These are phyloP conservation scores for Fusarium sp. DNA, from an alignment of 2,329 filamentous ascomycete species.

Conservation along the genomic window DNA sequence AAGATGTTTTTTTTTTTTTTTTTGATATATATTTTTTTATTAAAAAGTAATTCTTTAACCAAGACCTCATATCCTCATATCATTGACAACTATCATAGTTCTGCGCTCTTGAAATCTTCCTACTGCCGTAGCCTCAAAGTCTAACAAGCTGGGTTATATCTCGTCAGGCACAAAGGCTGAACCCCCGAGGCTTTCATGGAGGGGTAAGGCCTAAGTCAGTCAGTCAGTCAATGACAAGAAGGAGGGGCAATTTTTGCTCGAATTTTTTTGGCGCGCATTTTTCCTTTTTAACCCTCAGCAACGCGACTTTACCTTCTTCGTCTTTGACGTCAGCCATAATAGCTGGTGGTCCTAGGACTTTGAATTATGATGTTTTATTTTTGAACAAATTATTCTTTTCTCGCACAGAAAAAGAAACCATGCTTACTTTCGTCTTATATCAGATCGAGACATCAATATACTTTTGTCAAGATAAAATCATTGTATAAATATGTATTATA, in stretches of 20 bases:
- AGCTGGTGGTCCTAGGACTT: no score
- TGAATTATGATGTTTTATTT: neutral
- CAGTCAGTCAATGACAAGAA: neutral
- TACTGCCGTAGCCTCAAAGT: neutral
- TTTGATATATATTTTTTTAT: no score
- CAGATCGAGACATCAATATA: no score
- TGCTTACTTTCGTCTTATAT: no score
- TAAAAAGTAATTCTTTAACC: no score
- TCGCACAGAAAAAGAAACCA: no score
- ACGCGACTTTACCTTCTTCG: neutral
- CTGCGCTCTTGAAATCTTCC: neutral
- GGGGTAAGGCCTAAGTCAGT: slow-evolving; percentile 15
- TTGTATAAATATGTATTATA: no score
- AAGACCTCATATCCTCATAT: neutral
- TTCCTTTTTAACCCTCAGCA: neutral
- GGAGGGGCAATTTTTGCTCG: slow-evolving; percentile 27
- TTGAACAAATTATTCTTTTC: no score
- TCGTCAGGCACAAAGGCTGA: slow-evolving; percentile 29
- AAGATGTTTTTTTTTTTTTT: neutral
- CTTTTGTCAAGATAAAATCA: no score
- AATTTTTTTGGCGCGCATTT: slow-evolving; percentile 8
- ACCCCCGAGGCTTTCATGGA: slow-evolving; percentile 19
- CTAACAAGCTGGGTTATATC: neutral
- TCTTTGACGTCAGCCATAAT: slow-evolving; percentile 7
- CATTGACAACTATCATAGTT: neutral